Evolutionary conservation across 495 filamentous ascomycete genomes (phyloP).

Genomic region (Aspergillus baeticus): DNA sequence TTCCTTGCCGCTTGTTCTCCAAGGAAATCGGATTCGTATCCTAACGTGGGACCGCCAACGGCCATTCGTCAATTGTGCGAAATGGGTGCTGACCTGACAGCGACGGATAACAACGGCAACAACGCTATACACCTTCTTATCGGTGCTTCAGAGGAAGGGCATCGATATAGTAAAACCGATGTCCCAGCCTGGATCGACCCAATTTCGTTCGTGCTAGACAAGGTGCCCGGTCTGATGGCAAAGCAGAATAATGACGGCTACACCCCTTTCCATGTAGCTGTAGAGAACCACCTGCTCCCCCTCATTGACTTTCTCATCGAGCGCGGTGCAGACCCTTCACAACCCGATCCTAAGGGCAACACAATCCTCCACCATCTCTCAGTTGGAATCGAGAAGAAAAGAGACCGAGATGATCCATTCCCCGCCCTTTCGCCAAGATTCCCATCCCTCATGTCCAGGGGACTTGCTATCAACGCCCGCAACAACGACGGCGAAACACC

Average conservation of each 20-base stretch:
- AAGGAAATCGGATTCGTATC: too few relatives aligned
- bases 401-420: too few relatives aligned
- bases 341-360: background rate
- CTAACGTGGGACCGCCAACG: too few relatives aligned
- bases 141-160: background rate
- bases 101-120: background rate
- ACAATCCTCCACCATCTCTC: background rate
- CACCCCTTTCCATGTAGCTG: background rate
- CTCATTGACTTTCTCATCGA: background rate
- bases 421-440: background rate
- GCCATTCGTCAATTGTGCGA: background rate
- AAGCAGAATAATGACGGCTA: background rate
- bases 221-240: background rate
- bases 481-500: conserved; percentile 6
- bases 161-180: background rate
- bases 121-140: background rate
- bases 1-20: background rate
- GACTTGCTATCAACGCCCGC: conserved; percentile 6
- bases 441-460: background rate
- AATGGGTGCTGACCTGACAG: background rate
- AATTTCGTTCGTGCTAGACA: background rate
- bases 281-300: background rate
- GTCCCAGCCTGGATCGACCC: background rate
- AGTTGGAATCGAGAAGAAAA: background rate
- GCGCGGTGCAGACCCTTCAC: background rate